phyloP scores from a whole-genome alignment of 2,329 filamentous ascomycete species.

The Cordyceps cicadae region DNA sequence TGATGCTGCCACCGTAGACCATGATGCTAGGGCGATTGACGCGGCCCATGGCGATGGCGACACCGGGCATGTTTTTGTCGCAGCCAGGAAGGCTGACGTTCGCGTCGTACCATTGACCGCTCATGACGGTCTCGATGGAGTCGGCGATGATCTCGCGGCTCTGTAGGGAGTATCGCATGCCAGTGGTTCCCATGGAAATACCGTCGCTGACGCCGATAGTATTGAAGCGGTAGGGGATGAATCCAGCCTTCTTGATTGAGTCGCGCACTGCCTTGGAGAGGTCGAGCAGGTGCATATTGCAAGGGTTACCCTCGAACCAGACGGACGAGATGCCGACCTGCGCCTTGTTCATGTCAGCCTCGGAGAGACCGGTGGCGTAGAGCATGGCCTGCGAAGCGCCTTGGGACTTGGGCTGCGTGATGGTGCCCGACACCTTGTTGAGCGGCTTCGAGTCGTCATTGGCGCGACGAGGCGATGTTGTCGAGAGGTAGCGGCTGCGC shows the following conservation, averaged over 20 bases:
- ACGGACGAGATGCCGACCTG: slow-evolving; percentile 97
- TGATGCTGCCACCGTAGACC: slow-evolving; percentile 95
- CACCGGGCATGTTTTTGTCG: slow-evolving; percentile 99
- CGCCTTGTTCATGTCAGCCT: slow-evolving; percentile 87
- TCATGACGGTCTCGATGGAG: slow-evolving; percentile 98
- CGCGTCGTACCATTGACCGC: slow-evolving; percentile 96
- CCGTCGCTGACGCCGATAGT: slow-evolving; percentile 96
- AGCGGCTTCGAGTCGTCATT: slow-evolving; percentile 43
- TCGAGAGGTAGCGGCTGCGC: slow-evolving; percentile 42
- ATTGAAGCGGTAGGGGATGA: slow-evolving; percentile 96
- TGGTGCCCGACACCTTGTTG: slow-evolving; percentile 75
- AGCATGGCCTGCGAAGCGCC: slow-evolving; percentile 98
- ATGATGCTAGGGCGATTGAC: slow-evolving; percentile 92
- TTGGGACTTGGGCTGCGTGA: slow-evolving; percentile 97
- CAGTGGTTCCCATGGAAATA: slow-evolving; percentile 96
- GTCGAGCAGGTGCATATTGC: slow-evolving; percentile 97
- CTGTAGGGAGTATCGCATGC: slow-evolving; percentile 93
- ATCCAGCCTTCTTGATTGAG: slow-evolving; percentile 58
- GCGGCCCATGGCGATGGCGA: slow-evolving; percentile 86
- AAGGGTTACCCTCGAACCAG: slow-evolving; percentile 97
- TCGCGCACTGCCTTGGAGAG: slow-evolving; percentile 67
- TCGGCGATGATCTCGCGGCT: slow-evolving; percentile 95
- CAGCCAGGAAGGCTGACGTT: slow-evolving; percentile 96
- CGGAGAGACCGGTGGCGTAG: slow-evolving; percentile 83
- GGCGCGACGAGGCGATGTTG: slow-evolving; percentile 38